These are phyloP conservation scores for Mycosphaerella sp. DNA, from an alignment of 2,329 filamentous ascomycete species.

Conservation along the genomic window DNA sequence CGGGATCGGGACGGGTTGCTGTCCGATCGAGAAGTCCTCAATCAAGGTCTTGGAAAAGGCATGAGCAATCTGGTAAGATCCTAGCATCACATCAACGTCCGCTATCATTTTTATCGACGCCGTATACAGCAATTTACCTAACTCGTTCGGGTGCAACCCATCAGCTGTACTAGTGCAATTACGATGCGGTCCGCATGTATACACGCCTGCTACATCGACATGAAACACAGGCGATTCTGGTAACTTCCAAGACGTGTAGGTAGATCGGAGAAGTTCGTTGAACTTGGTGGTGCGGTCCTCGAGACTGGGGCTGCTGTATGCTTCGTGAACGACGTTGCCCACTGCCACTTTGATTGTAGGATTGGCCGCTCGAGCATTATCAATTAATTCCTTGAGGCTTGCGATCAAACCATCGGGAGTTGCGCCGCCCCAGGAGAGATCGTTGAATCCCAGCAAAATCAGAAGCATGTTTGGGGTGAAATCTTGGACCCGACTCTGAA, in stretches of 20 bases:
- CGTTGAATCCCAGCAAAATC: slow-evolving; percentile 25
- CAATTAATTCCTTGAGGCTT: slow-evolving; percentile 29
- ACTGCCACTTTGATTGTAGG: slow-evolving; percentile 19
- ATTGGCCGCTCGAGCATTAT: slow-evolving; percentile 30
- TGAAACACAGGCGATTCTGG: slow-evolving; percentile 30
- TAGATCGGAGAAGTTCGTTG: slow-evolving; percentile 3
- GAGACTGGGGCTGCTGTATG: not conserved
- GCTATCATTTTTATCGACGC: no score
- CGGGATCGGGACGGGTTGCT: slow-evolving; percentile 2
- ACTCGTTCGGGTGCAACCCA: slow-evolving; percentile 39
- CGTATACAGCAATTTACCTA: no score
- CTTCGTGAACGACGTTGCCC: slow-evolving; percentile 18
- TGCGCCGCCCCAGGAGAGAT: slow-evolving; percentile 23
- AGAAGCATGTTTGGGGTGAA: slow-evolving; percentile 32
- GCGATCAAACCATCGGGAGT: slow-evolving; percentile 20
- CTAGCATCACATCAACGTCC: slow-evolving; percentile 18
- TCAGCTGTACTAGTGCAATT: slow-evolving; percentile 33
- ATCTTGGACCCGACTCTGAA: slow-evolving; percentile 27
- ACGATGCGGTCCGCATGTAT: slow-evolving; percentile 30
- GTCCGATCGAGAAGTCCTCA: slow-evolving; percentile 6
- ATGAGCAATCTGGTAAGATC: slow-evolving; percentile 40
- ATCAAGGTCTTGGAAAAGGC: slow-evolving; percentile 33
- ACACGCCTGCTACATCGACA: slow-evolving; percentile 29
- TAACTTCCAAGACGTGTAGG: slow-evolving; percentile 23
- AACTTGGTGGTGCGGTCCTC: not conserved